Base-by-base conservation (phyloP, 1,284 basidiomycete species). In the Exobasidium rhododendri region DNA sequence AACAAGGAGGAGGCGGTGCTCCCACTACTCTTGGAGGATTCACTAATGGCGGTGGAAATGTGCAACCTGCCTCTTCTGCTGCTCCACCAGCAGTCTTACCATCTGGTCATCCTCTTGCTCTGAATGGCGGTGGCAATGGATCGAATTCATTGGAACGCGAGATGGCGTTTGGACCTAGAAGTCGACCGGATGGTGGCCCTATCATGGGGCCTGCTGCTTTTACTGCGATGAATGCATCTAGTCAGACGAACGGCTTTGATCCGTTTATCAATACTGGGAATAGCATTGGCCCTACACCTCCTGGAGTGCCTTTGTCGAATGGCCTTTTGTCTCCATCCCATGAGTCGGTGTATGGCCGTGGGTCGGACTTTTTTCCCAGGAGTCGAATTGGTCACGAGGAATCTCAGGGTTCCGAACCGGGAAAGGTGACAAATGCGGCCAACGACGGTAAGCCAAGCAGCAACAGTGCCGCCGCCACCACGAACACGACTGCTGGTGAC, bases 401-500 rank as follows among this genome's bases (percentile, higher is more conserved):
- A 10, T 50, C 47, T 7, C 47, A 50, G 22, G 47, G 47, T 7
- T 50, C 47, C 14, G 47, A 50, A 20, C 47, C 47, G 20, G 20
- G 10, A 50, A 31, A 17, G 35, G 35, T n/a, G n/a, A n/a, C n/a
- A n/a, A n/a, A n/a, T n/a, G n/a, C n/a, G n/a, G n/a, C n/a, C n/a
- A n/a, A n/a, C n/a, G n/a, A n/a, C n/a, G n/a, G n/a, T n/a, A n/a
- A 17, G 7, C 35, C 35, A 40, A 17, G 35, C 17, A 17, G 35
- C 7, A 17, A 40, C 7, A 17, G 35, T 10, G 17, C 7, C 17
- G 10, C 35, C 17, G 10, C 35, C 35, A 40, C 35, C 17, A 40
- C 7, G 10, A 40, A 40, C 35, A 40, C 7, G 35, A n/a, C n/a
- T 3, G 24, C 32, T 35, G 52, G 1, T 57, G 61, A 69, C 45